Base-by-base conservation (phyloP, 108 stramenopile genomes). In the Aurantiochytrium sp. region DNA sequence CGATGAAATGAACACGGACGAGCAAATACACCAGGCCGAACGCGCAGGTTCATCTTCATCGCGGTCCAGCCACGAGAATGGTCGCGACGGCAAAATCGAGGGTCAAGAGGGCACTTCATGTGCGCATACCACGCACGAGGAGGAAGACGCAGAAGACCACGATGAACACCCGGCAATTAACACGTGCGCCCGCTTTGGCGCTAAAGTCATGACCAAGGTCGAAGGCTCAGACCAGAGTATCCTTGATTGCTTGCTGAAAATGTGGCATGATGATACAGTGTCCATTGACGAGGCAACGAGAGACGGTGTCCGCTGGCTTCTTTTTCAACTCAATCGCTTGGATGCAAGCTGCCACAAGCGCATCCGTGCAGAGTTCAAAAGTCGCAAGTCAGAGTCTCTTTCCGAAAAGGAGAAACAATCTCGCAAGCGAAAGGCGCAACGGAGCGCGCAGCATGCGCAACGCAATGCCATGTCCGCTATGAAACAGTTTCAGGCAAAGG, bases 361-460 rank as follows among this genome's bases (percentile, higher is more conserved):
- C 49, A 83, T 83, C 49, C 44, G 51, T 21, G 51, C 44, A n/a
- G 73, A 47, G 10, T 83, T 51, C 51, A 83, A 83, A n/a, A 53
- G 49, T 44, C 73, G 73, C 49, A 83, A 83, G 73, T 53, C 73
- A 5, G 73, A 47, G 28, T 83, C 51, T 10, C 49, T 51, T 12
- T 47, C 73, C 6, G 73, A 83, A 53, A 83, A 83, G 28, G 73
- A 83, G 3, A 83, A 83, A 4, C 49, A 83, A n/a, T 83, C 73
- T 10, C 73, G 73, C 44, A 83, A 83, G 73, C 73, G 73, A 10
- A 83, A 83, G 73, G 73, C 73, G n/a, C 73, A 83, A 28, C 73
- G 73, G 12, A 25, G 19, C n/a, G 73, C 73, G 64, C 64, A 69
- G 64, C 64, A 35, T 6, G 64, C 64, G 25, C 64, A 69, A 2